A percentile compares a stretch with the other conserved stretches of the same genome.
Evolutionary conservation across 148 eudicot genomes (phyloP).

Genomic region (Silene conica): DNA sequence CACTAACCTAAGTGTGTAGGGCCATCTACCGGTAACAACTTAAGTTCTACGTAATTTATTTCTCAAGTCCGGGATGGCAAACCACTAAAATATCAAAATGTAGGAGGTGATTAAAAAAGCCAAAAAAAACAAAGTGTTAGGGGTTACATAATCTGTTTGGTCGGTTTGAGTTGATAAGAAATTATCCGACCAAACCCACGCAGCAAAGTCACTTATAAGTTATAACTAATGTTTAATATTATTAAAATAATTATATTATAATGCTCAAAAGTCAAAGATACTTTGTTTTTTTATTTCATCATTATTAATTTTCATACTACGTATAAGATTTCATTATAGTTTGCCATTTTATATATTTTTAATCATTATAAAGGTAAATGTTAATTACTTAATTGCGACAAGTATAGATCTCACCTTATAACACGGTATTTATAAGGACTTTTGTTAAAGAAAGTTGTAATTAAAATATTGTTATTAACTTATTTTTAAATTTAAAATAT

Average conservation of each 20-base stretch:
- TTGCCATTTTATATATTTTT: too few species aligned
- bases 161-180: slow-evolving; percentile 23
- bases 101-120: slow-evolving; percentile 7
- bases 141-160: slow-evolving; percentile 19
- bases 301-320: too few species aligned
- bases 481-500: too few species aligned
- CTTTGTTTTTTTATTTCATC: not conserved
- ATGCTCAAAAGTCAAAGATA: slow-evolving; percentile 5
- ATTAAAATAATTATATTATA: not conserved
- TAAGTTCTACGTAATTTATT: not conserved
- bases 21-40: slow-evolving; percentile 1
- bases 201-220: slow-evolving; percentile 16
- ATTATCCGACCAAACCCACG: slow-evolving; percentile 22
- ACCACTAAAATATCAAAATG: not conserved
- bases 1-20: slow-evolving; percentile 5
- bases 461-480: too few species aligned
- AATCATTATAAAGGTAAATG: too few species aligned
- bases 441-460: too few species aligned
- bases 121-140: not conserved
- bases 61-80: not conserved
- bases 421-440: too few species aligned
- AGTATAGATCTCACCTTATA: too few species aligned
- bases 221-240: not conserved
- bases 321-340: too few species aligned
- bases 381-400: too few species aligned